These are phyloP conservation scores for Lactarius tabidus DNA, from an alignment of 768 basidiomycete species.

Conservation along the genomic window DNA sequence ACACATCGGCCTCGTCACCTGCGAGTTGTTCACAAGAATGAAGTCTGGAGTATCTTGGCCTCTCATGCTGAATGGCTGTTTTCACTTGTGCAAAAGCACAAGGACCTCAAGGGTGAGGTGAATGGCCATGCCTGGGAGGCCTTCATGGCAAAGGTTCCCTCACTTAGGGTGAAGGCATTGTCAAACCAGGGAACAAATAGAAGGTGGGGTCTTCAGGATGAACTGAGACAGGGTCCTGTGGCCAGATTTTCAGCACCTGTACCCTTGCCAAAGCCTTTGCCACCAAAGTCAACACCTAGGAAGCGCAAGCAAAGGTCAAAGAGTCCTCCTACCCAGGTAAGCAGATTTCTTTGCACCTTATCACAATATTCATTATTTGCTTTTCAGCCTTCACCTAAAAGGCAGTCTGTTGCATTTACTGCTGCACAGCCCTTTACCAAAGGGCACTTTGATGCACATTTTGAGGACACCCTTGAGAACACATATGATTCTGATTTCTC, in stretches of 20 bases:
- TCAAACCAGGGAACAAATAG: neutral
- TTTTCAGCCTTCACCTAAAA: neutral
- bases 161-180: neutral
- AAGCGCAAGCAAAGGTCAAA: neutral
- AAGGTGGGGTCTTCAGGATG: constrained; percentile 6
- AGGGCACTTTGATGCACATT: neutral
- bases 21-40: constrained; percentile 47
- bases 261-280: neutral
- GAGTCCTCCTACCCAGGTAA: neutral
- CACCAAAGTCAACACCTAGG: neutral
- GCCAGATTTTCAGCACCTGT: neutral
- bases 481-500: constrained; percentile 58
- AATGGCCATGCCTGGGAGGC: constrained; percentile 45
- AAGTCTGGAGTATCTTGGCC: constrained; percentile 50
- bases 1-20: constrained; percentile 38
- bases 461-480: neutral
- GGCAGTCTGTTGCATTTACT: neutral
- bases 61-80: constrained; percentile 54
- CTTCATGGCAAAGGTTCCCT: constrained; percentile 34
- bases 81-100: constrained; percentile 41
- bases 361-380: neutral
- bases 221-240: neutral
- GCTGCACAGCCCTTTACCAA: neutral
- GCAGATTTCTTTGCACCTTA: neutral
- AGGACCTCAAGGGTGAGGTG: constrained; percentile 33